A percentile compares a stretch with the other conserved stretches of the same genome.
These are phyloP conservation scores for Aspergillus panamensis DNA, from an alignment of 495 filamentous ascomycete species.

Conservation along the genomic window DNA sequence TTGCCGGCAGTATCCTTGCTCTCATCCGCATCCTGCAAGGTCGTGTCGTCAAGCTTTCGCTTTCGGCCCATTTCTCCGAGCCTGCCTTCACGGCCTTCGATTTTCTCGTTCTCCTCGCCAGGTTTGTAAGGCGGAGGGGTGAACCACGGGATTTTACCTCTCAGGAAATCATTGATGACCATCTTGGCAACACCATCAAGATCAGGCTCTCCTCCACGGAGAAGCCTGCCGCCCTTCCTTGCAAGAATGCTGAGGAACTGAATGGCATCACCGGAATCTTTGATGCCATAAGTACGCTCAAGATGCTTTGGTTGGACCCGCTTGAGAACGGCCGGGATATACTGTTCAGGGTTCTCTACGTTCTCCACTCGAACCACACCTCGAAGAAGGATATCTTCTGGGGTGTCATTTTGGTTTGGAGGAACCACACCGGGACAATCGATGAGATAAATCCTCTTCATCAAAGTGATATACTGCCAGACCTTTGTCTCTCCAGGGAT, in stretches of 20 bases:
- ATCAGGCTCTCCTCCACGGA: conserved; percentile 89
- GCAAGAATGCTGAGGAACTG: conserved; percentile 86
- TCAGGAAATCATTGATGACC: conserved; percentile 90
- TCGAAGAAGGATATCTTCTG: conserved; percentile 84
- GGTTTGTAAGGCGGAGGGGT: conserved; percentile 68
- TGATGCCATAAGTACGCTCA: conserved; percentile 87
- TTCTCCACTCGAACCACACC: conserved; percentile 94
- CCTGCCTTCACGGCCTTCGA: conserved; percentile 56
- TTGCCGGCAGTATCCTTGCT: conserved; percentile 23
- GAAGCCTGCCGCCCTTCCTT: conserved; percentile 77
- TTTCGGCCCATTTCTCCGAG: conserved; percentile 63
- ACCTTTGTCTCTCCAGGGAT: conserved; percentile 93
- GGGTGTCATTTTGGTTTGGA: conserved; percentile 73
- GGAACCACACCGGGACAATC: conserved; percentile 97
- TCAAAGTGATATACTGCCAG: conserved; percentile 96
- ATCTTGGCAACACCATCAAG: conserved; percentile 92
- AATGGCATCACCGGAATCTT: conserved; percentile 59
- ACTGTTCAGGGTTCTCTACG: conserved; percentile 91
- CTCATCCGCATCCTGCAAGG: conserved; percentile 28
- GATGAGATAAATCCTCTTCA: conserved; percentile 95
- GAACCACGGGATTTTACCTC: conserved; percentile 96
- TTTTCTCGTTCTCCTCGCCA: conserved; percentile 49
- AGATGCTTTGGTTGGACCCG: conserved; percentile 83
- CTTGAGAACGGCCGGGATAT: conserved; percentile 77
- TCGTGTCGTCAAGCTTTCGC: conserved; percentile 48